Evolutionary conservation across 2,329 filamentous ascomycete species (phyloP).

Genomic region (Colletotrichum echinochloae): DNA sequence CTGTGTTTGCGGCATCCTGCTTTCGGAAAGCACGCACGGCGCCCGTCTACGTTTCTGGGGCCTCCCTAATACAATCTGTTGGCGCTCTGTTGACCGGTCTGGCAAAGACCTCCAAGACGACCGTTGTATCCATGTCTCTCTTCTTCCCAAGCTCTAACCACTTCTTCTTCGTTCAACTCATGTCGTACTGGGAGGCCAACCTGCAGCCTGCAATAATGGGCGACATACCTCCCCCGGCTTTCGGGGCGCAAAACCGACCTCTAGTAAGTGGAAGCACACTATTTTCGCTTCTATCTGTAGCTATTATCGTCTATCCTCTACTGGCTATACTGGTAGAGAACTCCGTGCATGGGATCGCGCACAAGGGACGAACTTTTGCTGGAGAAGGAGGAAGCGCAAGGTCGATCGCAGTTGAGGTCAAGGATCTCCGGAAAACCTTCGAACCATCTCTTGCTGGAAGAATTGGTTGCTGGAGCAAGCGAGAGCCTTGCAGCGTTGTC

Average conservation of each 20-base stretch:
- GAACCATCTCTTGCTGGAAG: constrained; percentile 33
- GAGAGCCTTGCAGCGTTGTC: constrained; percentile 62
- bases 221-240: not conserved
- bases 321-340: not conserved
- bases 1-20: constrained; percentile 65
- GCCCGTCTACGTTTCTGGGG: constrained; percentile 48
- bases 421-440: constrained; percentile 51
- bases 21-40: constrained; percentile 50
- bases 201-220: not conserved
- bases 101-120: not conserved
- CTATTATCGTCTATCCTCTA: not conserved
- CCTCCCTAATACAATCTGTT: constrained; percentile 47
- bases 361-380: not conserved
- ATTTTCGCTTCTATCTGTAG: not conserved
- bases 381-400: not conserved
- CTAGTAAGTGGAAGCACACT: not conserved
- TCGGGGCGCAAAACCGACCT: not conserved
- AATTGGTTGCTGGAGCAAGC: not conserved
- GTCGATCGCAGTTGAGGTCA: constrained; percentile 34
- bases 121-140: constrained; percentile 28
- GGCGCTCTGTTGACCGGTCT: constrained; percentile 3
- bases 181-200: constrained; percentile 43
- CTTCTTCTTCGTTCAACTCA: constrained; percentile 44
- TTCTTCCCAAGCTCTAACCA: constrained; percentile 45
- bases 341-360: not conserved